phyloP scores from a whole-genome alignment of 805 yeast genomes.

The Jamesozyma gamospora region DNA sequence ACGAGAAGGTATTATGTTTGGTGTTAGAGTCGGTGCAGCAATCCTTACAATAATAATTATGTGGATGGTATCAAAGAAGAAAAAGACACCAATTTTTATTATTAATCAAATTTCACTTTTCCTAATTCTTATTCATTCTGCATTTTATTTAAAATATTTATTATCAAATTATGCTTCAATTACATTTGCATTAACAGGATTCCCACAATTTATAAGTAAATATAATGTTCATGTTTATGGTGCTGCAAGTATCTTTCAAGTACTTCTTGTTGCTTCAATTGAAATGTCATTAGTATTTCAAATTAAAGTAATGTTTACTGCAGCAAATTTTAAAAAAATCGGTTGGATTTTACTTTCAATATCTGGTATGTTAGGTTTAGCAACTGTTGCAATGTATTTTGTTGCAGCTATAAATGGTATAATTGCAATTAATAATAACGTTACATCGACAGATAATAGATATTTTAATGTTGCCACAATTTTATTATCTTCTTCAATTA shows the following conservation, averaged over 20 bases:
- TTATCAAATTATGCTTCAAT: conserved; percentile 43
- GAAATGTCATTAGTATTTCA: conserved; percentile 65
- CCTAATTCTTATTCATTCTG: conserved; percentile 48
- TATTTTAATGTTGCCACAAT: conserved; percentile 46
- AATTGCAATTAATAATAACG: conserved; percentile 26
- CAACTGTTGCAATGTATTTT: conserved; percentile 52
- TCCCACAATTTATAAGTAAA: conserved; percentile 32
- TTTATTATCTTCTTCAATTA: conserved; percentile 59
- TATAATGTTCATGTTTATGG: conserved; percentile 41
- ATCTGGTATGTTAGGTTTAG: conserved; percentile 38
- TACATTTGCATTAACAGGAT: conserved; percentile 39
- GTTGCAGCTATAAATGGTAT: conserved; percentile 40
- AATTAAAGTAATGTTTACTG: conserved; percentile 55
- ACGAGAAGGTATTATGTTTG: conserved; percentile 40
- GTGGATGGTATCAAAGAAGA: conserved; percentile 41
- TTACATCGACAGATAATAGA: conserved; percentile 27
- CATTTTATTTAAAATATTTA: conserved; percentile 46
- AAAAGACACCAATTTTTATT: conserved; percentile 60
- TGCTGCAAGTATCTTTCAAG: conserved; percentile 52
- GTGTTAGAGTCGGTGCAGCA: conserved; percentile 51
- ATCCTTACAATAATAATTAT: conserved; percentile 37
- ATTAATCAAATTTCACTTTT: conserved; percentile 55
- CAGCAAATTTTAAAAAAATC: conserved; percentile 39
- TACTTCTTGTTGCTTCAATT: conserved; percentile 49
- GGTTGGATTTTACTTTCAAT: conserved; percentile 33